Conservation (phyloP, 2,329 filamentous ascomycete genomes). For the Talaromyces amestolkiae region DNA sequence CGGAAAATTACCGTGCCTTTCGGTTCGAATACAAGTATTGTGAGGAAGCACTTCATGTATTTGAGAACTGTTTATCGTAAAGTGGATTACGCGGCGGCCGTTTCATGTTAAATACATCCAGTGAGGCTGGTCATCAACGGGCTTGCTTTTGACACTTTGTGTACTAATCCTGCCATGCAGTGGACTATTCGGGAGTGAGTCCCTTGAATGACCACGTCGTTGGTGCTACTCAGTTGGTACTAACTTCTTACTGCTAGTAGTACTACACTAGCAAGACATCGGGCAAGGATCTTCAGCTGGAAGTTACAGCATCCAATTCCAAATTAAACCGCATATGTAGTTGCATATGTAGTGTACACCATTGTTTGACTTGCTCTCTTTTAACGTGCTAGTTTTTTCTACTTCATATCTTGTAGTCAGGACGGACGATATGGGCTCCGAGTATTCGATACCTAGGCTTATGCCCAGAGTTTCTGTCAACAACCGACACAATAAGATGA, state of each 20-base stretch:
- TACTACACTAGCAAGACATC: background rate
- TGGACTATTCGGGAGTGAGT: background rate
- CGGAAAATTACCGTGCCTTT: background rate
- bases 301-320: background rate
- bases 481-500: background rate
- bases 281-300: background rate
- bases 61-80: background rate
- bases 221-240: background rate
- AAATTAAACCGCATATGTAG: background rate
- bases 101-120: background rate
- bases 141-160: background rate
- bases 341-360: background rate
- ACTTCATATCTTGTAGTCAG: background rate
- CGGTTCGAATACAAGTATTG: background rate
- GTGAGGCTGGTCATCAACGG: background rate
- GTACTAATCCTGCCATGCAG: background rate
- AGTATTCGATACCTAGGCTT: background rate
- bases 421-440: background rate
- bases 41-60: background rate
- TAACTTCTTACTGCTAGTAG: background rate
- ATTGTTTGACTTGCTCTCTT: background rate
- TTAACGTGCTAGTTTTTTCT: too few relatives aligned
- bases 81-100: background rate
- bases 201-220: background rate
- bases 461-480: background rate